Evolutionary conservation across 805 yeast species (phyloP), one percentile per base, ranked within the genome.

Genomic region (Wickerhamomyces hampshirensis): DNA sequence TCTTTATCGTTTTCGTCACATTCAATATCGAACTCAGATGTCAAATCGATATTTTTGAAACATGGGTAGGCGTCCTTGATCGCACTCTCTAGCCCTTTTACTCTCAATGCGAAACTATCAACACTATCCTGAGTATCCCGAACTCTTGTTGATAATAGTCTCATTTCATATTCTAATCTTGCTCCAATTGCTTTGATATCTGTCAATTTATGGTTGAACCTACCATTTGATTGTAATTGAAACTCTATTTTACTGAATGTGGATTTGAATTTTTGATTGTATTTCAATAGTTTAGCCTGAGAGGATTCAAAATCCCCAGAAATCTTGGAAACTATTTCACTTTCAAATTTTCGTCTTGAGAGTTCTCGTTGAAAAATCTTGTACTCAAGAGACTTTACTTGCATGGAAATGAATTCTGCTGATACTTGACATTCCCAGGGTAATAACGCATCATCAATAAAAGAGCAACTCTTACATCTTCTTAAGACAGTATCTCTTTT

Each of bases 41-140:
- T 11, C 24, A 21, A 21, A 11, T 21, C 24, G 11, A 21, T 21
- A 21, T 11, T 11, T 11, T 21, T 21, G 11, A 21, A 21, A 21
- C 24, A 13, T 4, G 44, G 39, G 21, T 43, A 34, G 5, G 34
- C 14, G 2, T 43, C 41, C 33, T 31, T 18, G 4, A 53, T 42
- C 1, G 45, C 23, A 2, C 37, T 26, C 30, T 68, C 71, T 31
- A 68, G 40, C 5, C 43, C 35, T 15, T 47, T 58, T 26, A 68
- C 65, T 44, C 65, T 63, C 13, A 48, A 30, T 8, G 55, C 61
- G 56, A 75, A 74, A 26, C 66, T 54, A 31, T 66, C 61, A 37
- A 76, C 67, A 30, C 78, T 69, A 18, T 77, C 79, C 47, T 80
- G 84, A 6, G 82, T 80, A 47, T 84, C 93, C 30, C 74, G 69